phyloP scores from a whole-genome alignment of 129 eudicot genomes.

The Flaveria linearis region DNA sequence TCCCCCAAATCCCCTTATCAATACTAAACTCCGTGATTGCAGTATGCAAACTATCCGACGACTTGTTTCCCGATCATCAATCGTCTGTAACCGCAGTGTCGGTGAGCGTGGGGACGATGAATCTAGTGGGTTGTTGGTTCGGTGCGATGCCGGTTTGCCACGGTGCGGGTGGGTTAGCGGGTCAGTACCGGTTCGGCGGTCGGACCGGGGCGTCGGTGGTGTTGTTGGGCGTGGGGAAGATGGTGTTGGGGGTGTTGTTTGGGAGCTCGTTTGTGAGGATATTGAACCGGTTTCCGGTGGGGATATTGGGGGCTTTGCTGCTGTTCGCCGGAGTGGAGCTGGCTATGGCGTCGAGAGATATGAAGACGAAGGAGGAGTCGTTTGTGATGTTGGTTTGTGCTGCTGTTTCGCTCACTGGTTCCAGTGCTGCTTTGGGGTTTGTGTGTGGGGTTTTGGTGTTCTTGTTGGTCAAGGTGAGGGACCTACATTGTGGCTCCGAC shows the following conservation, averaged over 20 bases:
- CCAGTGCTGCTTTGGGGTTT: conserved; percentile 78
- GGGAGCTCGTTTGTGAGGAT: conserved; percentile 74
- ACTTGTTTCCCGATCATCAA: conserved; percentile 63
- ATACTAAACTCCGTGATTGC: conserved; percentile 73
- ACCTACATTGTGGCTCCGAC: conserved; percentile 41
- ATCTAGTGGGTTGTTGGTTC: conserved; percentile 80
- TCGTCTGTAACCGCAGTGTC: conserved; percentile 65
- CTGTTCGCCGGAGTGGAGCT: conserved; percentile 73
- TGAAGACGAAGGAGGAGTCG: conserved; percentile 73
- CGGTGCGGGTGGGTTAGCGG: conserved; percentile 88
- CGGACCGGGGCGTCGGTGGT: conserved; percentile 68
- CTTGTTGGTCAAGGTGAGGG: conserved; percentile 57
- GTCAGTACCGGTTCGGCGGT: conserved; percentile 83
- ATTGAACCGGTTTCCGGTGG: conserved; percentile 61
- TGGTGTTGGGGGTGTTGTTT: conserved; percentile 56
- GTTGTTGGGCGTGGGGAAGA: conserved; percentile 57
- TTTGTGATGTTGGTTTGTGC: conserved; percentile 85
- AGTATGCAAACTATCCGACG: conserved; percentile 65
- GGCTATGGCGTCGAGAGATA: conserved; percentile 82
- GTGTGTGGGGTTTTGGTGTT: conserved; percentile 60
- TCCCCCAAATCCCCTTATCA: conserved; percentile 74
- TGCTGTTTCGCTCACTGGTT: conserved; percentile 68
- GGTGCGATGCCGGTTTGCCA: conserved; percentile 92
- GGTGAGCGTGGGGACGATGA: conserved; percentile 66
- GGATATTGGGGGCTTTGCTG: conserved; percentile 74